Conservation (phyloP, 208 protist genomes). For the Acanthamoeba castellanii region DNA sequence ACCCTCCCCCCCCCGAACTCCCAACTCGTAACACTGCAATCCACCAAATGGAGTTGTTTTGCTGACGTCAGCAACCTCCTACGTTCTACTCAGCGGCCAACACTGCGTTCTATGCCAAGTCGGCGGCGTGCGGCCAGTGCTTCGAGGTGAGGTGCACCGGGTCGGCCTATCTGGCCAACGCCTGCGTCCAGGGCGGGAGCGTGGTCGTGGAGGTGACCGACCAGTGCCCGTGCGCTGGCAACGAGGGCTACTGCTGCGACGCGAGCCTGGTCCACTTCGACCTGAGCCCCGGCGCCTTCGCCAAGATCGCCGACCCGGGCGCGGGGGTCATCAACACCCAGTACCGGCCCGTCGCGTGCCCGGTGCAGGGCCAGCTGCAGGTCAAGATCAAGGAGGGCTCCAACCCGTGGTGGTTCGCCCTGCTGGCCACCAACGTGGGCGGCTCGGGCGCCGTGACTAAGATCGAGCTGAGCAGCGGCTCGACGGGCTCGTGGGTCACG, state of each 20-base stretch:
- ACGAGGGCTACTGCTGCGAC: constrained; percentile 66
- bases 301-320: constrained; percentile 25
- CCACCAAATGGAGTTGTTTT: background rate
- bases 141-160: constrained; percentile 56
- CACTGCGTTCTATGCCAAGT: constrained; percentile 21
- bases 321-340: constrained; percentile 62
- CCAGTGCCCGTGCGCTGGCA: constrained; percentile 54
- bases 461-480: constrained; percentile 14
- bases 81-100: background rate
- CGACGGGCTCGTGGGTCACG: background rate
- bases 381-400: constrained; percentile 36
- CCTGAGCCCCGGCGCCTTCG: constrained; percentile 48
- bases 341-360: constrained; percentile 27
- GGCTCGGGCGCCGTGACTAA: constrained; percentile 49
- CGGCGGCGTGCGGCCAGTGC: constrained; percentile 34
- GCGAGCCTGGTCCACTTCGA: constrained; percentile 32
- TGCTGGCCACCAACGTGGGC: constrained; percentile 57
- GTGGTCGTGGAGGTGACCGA: constrained; percentile 24
- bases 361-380: constrained; percentile 27
- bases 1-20: background rate
- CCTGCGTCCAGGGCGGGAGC: constrained; percentile 7
- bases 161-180: constrained; percentile 10
- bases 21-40: no score
- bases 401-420: constrained; percentile 64
- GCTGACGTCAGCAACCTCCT: background rate